Conservation (phyloP, 768 basidiomycete genomes). For the Strobilomyces confusus region DNA sequence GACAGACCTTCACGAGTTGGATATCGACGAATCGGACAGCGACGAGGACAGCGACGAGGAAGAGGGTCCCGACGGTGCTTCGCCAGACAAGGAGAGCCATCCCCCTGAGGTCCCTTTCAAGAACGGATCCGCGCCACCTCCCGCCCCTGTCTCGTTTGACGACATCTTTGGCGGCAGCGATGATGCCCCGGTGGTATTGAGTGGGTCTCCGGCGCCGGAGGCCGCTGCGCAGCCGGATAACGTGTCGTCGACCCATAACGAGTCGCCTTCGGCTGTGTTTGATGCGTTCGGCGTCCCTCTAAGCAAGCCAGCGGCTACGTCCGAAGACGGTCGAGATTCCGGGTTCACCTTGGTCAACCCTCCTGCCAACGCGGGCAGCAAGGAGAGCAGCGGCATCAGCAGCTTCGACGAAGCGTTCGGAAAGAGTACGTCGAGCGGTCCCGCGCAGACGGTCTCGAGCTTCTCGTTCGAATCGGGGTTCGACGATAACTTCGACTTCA, state of each 20-base stretch:
- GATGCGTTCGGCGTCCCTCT: slow-evolving; percentile 41
- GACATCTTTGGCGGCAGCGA: slow-evolving; percentile 47
- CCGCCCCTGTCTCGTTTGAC: slow-evolving; percentile 42
- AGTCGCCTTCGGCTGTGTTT: slow-evolving; percentile 19
- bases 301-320: slow-evolving; percentile 13
- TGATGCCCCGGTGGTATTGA: slow-evolving; percentile 18
- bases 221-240: slow-evolving; percentile 18
- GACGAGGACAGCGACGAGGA: slow-evolving; percentile 47
- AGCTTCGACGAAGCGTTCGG: slow-evolving; percentile 78
- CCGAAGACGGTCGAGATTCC: slow-evolving; percentile 20
- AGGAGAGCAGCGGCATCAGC: slow-evolving; percentile 34
- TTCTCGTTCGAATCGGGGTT: slow-evolving; percentile 67
- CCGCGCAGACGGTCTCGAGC: slow-evolving; percentile 30
- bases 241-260: slow-evolving; percentile 13
- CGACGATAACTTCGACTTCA: slow-evolving; percentile 66
- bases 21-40: slow-evolving; percentile 52
- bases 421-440: slow-evolving; percentile 40
- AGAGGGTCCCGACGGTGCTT: slow-evolving; percentile 31
- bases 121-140: slow-evolving; percentile 8
- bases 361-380: slow-evolving; percentile 11
- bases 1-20: slow-evolving; percentile 54
- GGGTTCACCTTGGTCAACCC: slow-evolving; percentile 19
- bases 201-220: slow-evolving; percentile 15
- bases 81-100: slow-evolving; percentile 19
- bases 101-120: slow-evolving; percentile 13